Percentiles rank a stretch among this genome's conserved stretches.
Evolutionary conservation across 148 eudicot genomes (phyloP).

Genomic region (Linanthus parryae): DNA sequence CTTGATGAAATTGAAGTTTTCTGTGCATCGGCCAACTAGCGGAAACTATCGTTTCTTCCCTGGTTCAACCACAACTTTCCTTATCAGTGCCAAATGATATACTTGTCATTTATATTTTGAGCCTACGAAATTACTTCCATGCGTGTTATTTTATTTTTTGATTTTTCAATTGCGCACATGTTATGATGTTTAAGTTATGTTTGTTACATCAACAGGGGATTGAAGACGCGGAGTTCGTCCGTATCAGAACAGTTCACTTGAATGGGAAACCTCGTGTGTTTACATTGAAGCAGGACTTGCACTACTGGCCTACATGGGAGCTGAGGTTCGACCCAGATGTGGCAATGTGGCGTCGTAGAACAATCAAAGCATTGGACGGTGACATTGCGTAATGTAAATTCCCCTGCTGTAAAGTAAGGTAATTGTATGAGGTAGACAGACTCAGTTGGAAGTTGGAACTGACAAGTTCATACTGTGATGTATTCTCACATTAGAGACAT

Average conservation of each 20-base stretch:
- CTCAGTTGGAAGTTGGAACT: no score
- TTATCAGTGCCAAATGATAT: no score
- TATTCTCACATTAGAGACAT: neutral
- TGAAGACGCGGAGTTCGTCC: conserved; percentile 68
- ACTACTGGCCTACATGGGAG: conserved; percentile 99
- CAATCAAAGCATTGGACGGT: conserved; percentile 49
- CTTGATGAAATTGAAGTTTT: no score
- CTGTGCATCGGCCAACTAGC: no score
- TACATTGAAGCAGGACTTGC: conserved; percentile 89
- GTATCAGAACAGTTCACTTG: conserved; percentile 73
- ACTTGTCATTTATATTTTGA: no score
- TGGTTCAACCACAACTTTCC: no score
- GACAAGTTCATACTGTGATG: neutral
- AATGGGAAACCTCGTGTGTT: conserved; percentile 92
- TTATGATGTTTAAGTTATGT: no score
- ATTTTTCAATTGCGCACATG: neutral
- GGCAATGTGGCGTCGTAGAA: conserved; percentile 61
- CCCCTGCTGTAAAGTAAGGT: neutral
- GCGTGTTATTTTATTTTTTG: no score
- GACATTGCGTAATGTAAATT: conserved; percentile 14
- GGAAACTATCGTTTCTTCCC: no score
- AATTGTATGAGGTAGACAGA: neutral
- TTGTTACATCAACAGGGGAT: conserved; percentile 39
- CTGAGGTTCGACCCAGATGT: conserved; percentile 70
- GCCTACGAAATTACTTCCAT: no score